Evolutionary conservation across 164 flowering plant genomes (phyloP).

Genomic region (Aristolochia fimbriata): DNA sequence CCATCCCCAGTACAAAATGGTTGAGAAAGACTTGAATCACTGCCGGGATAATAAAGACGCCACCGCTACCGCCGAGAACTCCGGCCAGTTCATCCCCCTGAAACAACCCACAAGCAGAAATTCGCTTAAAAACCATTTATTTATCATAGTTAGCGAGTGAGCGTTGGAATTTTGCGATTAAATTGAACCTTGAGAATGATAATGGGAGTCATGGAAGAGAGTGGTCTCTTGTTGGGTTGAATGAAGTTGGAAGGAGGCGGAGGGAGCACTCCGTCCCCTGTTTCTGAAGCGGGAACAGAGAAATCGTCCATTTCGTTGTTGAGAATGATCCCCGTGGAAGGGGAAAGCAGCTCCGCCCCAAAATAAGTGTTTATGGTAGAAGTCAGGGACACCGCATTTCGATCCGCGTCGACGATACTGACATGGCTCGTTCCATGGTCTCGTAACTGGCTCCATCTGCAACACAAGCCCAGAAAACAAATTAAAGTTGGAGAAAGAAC

Average conservation of each 20-base stretch:
- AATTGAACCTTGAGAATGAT: constrained; percentile 60
- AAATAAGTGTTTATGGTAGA: constrained; percentile 65
- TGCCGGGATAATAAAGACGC: constrained; percentile 62
- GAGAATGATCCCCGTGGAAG: constrained; percentile 79
- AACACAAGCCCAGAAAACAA: too few relatives aligned
- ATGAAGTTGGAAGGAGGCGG: constrained; percentile 86
- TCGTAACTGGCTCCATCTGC: constrained; percentile 73
- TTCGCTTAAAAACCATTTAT: too few relatives aligned
- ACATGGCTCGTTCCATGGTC: constrained; percentile 96
- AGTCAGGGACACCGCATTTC: constrained; percentile 92
- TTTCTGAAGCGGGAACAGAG: constrained; percentile 55
- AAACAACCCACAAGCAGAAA: too few relatives aligned
- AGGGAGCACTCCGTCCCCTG: constrained; percentile 46
- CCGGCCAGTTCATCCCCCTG: constrained; percentile 74
- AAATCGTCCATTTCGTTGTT: constrained; percentile 97
- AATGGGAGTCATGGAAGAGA: constrained; percentile 90
- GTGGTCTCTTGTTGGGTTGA: constrained; percentile 70
- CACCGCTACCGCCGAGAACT: constrained; percentile 83
- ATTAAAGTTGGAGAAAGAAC: too few relatives aligned
- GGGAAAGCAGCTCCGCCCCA: constrained; percentile 68
- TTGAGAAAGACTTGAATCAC: constrained; percentile 72
- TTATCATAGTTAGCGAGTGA: too few relatives aligned
- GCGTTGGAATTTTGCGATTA: too few relatives aligned
- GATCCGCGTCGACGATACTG: constrained; percentile 73
- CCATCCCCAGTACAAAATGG: constrained; percentile 58